A percentile compares a stretch with the other conserved stretches of the same genome.
Conservation (phyloP, 176 grass and related monocot species). For the Urochloa ruziziensis region DNA sequence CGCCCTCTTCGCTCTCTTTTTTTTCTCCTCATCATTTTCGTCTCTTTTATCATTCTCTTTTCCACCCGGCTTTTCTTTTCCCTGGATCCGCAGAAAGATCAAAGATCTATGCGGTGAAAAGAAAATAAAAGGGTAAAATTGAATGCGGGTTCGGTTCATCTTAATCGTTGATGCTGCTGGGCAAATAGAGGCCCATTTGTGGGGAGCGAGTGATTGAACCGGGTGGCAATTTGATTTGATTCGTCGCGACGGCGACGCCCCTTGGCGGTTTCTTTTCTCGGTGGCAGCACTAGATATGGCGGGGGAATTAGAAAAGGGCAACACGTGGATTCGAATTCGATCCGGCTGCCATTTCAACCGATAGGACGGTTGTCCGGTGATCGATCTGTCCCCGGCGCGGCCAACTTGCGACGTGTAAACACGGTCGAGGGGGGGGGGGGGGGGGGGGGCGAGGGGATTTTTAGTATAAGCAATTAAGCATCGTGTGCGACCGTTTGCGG, state of each 20-base stretch:
- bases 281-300: neutral
- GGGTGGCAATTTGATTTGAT: conserved; percentile 1
- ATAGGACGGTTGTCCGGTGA: no score
- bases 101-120: neutral
- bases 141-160: neutral
- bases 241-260: neutral
- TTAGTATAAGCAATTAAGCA: neutral
- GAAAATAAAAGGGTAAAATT: no score
- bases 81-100: neutral
- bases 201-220: neutral
- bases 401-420: neutral
- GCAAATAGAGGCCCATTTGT: neutral
- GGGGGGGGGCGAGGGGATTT: no score
- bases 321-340: conserved; percentile 35
- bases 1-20: neutral
- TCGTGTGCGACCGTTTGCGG: neutral
- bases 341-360: neutral
- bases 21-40: neutral
- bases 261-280: neutral
- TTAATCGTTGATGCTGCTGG: neutral
- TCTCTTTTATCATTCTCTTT: neutral
- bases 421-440: no score
- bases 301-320: conserved; percentile 8
- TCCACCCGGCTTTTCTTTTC: neutral
- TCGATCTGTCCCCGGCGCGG: neutral